phyloP scores from a whole-genome alignment of 2,329 filamentous ascomycete species.

The Chaetomium strumarium region DNA sequence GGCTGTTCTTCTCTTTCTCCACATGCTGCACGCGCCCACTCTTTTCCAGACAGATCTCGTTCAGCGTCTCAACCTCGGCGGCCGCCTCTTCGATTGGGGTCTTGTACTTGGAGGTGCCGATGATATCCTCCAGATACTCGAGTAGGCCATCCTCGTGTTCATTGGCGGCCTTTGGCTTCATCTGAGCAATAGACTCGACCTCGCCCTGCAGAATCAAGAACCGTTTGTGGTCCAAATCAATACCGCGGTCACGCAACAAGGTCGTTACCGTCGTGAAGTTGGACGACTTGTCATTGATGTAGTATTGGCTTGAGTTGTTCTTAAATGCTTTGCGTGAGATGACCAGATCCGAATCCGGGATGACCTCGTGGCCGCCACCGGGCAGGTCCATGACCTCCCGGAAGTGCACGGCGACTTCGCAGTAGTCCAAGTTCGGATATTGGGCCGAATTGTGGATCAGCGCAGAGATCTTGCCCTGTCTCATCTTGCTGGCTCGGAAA shows the following conservation, averaged over 20 bases:
- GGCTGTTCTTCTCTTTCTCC: conserved; percentile 87
- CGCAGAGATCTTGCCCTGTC: conserved; percentile 95
- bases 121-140: conserved; percentile 97
- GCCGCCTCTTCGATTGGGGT: conserved; percentile 92
- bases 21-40: conserved; percentile 93
- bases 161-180: conserved; percentile 93
- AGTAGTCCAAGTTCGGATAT: conserved; percentile 77
- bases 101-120: conserved; percentile 98
- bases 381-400: conserved; percentile 88
- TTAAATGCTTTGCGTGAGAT: conserved; percentile 93
- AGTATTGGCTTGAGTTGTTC: conserved; percentile 98
- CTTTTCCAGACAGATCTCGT: conserved; percentile 93
- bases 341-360: conserved; percentile 78
- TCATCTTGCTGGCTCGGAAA: conserved; percentile 98
- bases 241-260: conserved; percentile 76
- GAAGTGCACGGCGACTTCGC: conserved; percentile 95
- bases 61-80: conserved; percentile 81
- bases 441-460: conserved; percentile 95
- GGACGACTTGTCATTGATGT: conserved; percentile 84
- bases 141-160: conserved; percentile 95
- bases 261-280: conserved; percentile 90
- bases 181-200: conserved; percentile 97
- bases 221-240: conserved; percentile 96
- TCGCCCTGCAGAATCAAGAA: conserved; percentile 97
- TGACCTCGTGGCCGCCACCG: conserved; percentile 65